These are phyloP conservation scores for Erysiphe pulchra DNA, from an alignment of 2,329 filamentous ascomycete genomes.

Conservation along the genomic window DNA sequence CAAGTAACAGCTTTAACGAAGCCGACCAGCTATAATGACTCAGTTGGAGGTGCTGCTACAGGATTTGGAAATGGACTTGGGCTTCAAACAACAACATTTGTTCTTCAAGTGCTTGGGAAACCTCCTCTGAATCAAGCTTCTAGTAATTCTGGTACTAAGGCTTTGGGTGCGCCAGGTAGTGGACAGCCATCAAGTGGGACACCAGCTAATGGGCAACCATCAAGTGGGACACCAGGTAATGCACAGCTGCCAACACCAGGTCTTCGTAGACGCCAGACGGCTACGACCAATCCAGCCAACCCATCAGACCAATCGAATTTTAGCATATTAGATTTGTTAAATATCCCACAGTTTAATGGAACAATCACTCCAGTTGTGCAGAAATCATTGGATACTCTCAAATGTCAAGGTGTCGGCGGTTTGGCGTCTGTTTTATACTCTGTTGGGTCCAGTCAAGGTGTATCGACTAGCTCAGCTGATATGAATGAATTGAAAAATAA, in stretches of 20 bases:
- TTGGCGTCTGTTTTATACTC: constrained; percentile 8
- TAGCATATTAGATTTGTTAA: too few relatives aligned
- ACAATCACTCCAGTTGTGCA: constrained; percentile 12
- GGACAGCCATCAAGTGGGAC: not conserved
- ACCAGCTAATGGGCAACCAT: not conserved
- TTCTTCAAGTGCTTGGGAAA: constrained; percentile 11
- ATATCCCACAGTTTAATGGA: not conserved
- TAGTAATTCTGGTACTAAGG: not conserved
- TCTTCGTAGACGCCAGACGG: not conserved
- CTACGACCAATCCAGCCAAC: not conserved
- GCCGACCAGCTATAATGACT: constrained; percentile 14
- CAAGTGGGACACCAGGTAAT: too few relatives aligned
- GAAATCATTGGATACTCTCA: constrained; percentile 11
- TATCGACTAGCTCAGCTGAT: too few relatives aligned
- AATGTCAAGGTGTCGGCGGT: constrained; percentile 14
- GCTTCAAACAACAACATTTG: constrained; percentile 13
- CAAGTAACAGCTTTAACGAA: constrained; percentile 4
- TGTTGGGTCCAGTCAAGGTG: constrained; percentile 3
- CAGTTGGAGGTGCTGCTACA: constrained; percentile 14
- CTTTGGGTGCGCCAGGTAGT: not conserved
- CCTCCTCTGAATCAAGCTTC: not conserved
- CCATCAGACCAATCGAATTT: too few relatives aligned
- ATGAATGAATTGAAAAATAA: too few relatives aligned
- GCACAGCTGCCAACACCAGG: not conserved
- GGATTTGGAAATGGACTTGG: constrained; percentile 16